Conservation (phyloP, 2,329 filamentous ascomycete species). For the Colletotrichum tropicicola region DNA sequence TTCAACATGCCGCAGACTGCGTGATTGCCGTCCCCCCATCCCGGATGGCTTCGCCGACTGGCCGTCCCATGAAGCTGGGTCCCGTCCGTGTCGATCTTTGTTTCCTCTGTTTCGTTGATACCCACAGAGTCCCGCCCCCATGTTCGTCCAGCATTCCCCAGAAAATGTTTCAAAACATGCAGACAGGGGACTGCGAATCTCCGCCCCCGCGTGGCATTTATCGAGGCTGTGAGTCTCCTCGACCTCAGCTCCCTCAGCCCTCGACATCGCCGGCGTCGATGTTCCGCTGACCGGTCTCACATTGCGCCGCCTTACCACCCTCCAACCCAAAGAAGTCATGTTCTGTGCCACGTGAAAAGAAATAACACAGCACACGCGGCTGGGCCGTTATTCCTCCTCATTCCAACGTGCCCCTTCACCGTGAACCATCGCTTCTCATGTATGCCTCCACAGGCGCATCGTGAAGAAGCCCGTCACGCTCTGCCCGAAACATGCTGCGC, state of each 20-base stretch:
- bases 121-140: background rate
- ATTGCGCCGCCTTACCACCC: background rate
- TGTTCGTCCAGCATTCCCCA: background rate
- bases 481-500: slow-evolving; percentile 1
- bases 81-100: slow-evolving; percentile 15
- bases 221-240: background rate
- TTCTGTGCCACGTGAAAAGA: background rate
- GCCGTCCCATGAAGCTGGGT: background rate
- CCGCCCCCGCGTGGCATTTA: background rate
- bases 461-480: background rate
- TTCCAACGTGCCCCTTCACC: background rate
- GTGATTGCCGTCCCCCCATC: slow-evolving; percentile 5
- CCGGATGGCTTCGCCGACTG: slow-evolving; percentile 3
- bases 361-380: background rate
- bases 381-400: background rate
- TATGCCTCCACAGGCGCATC: background rate
- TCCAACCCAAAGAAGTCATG: background rate
- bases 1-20: slow-evolving; percentile 6
- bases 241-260: background rate
- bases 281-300: slow-evolving; percentile 3
- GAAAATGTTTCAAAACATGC: slow-evolving; percentile 12
- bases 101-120: background rate
- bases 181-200: background rate
- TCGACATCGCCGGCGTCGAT: background rate
- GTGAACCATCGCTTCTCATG: background rate